These are phyloP conservation scores for Acorus calamus DNA, from an alignment of 106 monocot genomes.

Conservation along the genomic window DNA sequence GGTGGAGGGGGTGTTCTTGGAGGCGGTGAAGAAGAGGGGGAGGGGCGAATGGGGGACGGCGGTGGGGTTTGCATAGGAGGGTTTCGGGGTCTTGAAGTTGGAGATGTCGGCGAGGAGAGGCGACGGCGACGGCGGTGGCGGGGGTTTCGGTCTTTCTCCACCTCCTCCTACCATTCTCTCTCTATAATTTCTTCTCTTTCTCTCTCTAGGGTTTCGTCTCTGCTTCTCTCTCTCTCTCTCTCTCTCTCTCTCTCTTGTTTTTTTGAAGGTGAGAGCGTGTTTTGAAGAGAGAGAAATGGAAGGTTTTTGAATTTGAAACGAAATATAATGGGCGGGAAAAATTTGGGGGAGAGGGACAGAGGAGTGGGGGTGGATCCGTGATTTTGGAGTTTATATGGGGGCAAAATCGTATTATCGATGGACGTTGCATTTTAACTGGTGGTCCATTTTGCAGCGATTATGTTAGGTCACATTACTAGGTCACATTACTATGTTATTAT, in stretches of 20 bases:
- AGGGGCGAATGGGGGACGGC: constrained; percentile 9
- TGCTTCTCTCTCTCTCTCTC: too few species aligned
- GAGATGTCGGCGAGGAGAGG: constrained; percentile 32
- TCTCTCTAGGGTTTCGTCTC: too few species aligned
- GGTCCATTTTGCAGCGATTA: too few species aligned
- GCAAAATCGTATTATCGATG: too few species aligned
- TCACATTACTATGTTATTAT: too few species aligned
- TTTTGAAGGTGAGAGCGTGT: background rate
- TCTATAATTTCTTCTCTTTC: too few species aligned
- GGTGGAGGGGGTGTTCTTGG: constrained; percentile 27
- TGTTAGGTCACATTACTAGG: too few species aligned
- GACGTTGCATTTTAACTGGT: too few species aligned
- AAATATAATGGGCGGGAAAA: background rate
- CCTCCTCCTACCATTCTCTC: too few species aligned
- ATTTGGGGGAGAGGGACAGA: background rate
- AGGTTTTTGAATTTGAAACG: constrained; percentile 5
- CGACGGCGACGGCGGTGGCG: constrained; percentile 4
- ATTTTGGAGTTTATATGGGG: too few species aligned
- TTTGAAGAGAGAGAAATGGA: background rate
- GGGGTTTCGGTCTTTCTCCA: background rate
- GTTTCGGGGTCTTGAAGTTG: constrained; percentile 37
- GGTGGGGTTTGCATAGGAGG: constrained; percentile 11
- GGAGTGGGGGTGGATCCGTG: background rate
- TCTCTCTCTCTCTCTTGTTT: background rate
- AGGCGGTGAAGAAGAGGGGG: constrained; percentile 33